Percentiles rank a stretch among this genome's conserved stretches.
These are phyloP conservation scores for Cystofilobasidium bisporidii DNA, from an alignment of 768 basidiomycete genomes.

Conservation along the genomic window DNA sequence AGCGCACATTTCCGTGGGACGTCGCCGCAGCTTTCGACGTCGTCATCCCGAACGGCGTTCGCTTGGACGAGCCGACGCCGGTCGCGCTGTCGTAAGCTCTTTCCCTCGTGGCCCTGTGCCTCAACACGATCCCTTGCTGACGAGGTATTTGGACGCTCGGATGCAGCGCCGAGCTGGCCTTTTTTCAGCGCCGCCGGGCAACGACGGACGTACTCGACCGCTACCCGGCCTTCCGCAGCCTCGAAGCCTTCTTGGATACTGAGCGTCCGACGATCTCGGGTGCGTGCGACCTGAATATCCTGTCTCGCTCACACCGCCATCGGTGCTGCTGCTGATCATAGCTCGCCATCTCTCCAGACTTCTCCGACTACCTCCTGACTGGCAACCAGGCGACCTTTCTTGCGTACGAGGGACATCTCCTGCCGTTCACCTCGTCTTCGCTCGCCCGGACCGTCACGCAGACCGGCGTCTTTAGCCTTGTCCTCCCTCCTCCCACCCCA, in stretches of 20 bases:
- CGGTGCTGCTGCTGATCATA: no score
- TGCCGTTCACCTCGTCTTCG: not conserved
- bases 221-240: not conserved
- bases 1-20: conserved; percentile 18
- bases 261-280: not conserved
- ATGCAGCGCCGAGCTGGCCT: conserved; percentile 4
- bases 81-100: conserved; percentile 10
- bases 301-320: not conserved
- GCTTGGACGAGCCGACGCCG: not conserved
- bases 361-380: conserved; percentile 2
- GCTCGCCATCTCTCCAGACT: not conserved
- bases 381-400: not conserved
- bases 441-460: conserved; percentile 7
- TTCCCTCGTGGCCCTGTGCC: not conserved
- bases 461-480: not conserved
- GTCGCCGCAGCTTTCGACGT: conserved; percentile 13
- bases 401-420: conserved; percentile 5
- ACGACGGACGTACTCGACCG: not conserved
- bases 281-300: not conserved
- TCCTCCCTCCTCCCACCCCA: not conserved
- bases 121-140: not conserved
- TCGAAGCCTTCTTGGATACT: not conserved
- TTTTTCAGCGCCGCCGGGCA: conserved; percentile 10
- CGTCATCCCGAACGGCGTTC: conserved; percentile 5
- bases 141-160: not conserved